Conservation (phyloP, 768 basidiomycete genomes). For the Inosperma sp. region DNA sequence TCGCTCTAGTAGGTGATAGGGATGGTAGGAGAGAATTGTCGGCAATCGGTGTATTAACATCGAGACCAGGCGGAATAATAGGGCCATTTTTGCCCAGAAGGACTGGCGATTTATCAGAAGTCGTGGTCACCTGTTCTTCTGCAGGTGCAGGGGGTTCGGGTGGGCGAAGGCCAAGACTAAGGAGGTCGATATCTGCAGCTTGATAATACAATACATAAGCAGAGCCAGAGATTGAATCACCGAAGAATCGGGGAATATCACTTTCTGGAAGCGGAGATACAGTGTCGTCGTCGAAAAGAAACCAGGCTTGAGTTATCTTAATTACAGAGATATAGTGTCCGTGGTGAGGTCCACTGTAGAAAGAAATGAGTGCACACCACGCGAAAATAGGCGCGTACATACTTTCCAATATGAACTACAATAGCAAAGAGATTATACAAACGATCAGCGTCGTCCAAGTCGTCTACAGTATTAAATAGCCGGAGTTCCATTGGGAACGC, state of each 20-base stretch:
- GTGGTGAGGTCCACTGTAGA: conserved; percentile 86
- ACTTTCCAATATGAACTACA: conserved; percentile 99
- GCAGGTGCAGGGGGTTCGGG: conserved; percentile 27
- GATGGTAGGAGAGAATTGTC: conserved; percentile 13
- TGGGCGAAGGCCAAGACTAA: conserved; percentile 60
- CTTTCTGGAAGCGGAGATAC: conserved; percentile 83
- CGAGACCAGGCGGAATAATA: conserved; percentile 28
- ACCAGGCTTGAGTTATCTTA: conserved; percentile 79
- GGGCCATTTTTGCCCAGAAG: conserved; percentile 22
- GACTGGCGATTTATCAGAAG: conserved; percentile 15
- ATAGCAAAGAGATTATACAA: conserved; percentile 94
- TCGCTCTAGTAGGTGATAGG: background rate
- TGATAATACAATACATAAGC: conserved; percentile 99
- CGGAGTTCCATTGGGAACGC: conserved; percentile 94
- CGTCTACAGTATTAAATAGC: conserved; percentile 95
- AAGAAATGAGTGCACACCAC: conserved; percentile 10
- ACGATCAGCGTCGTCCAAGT: conserved; percentile 85
- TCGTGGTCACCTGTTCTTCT: conserved; percentile 18
- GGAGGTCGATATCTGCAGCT: conserved; percentile 78
- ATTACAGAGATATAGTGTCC: conserved; percentile 97
- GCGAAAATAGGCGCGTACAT: conserved; percentile 35
- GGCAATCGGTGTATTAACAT: conserved; percentile 19
- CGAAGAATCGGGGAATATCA: conserved; percentile 93
- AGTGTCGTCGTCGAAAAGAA: conserved; percentile 93
- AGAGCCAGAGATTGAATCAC: conserved; percentile 80